Evolutionary conservation across 2,329 filamentous ascomycete species (phyloP).

Genomic region (Fusarium heterosporum): DNA sequence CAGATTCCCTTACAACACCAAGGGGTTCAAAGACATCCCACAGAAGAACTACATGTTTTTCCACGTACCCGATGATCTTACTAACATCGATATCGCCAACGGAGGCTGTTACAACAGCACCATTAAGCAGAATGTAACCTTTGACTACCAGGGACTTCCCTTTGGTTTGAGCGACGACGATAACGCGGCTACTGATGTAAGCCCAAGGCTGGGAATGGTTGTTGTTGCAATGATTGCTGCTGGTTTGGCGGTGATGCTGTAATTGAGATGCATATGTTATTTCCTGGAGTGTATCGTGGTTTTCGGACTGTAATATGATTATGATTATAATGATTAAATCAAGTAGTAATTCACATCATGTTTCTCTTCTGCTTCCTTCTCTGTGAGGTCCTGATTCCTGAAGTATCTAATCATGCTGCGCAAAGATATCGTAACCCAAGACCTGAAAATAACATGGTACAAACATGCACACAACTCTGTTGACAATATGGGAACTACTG

Average conservation of each 20-base stretch:
- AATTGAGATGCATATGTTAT: not conserved
- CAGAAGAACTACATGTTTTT: slow-evolving; percentile 84
- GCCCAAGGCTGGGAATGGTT: slow-evolving; percentile 38
- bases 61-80: slow-evolving; percentile 75
- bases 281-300: not conserved
- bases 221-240: slow-evolving; percentile 36
- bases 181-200: slow-evolving; percentile 41
- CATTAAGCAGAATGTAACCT: slow-evolving; percentile 78
- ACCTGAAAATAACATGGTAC: no score
- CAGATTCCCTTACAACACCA: slow-evolving; percentile 80
- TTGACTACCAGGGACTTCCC: slow-evolving; percentile 70
- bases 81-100: slow-evolving; percentile 71
- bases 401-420: no score
- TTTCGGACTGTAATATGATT: slow-evolving; percentile 3
- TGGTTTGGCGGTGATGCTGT: slow-evolving; percentile 41
- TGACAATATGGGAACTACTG: no score
- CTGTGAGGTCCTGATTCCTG: not conserved
- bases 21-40: slow-evolving; percentile 74
- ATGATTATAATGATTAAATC: slow-evolving; percentile 18
- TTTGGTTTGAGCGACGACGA: slow-evolving; percentile 55
- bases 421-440: no score
- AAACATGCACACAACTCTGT: not conserved
- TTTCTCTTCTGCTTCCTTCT: not conserved
- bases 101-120: slow-evolving; percentile 75
- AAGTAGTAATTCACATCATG: not conserved